Evolutionary conservation across 2,329 filamentous ascomycete genomes (phyloP).

Genomic region (Alternaria consortialis): DNA sequence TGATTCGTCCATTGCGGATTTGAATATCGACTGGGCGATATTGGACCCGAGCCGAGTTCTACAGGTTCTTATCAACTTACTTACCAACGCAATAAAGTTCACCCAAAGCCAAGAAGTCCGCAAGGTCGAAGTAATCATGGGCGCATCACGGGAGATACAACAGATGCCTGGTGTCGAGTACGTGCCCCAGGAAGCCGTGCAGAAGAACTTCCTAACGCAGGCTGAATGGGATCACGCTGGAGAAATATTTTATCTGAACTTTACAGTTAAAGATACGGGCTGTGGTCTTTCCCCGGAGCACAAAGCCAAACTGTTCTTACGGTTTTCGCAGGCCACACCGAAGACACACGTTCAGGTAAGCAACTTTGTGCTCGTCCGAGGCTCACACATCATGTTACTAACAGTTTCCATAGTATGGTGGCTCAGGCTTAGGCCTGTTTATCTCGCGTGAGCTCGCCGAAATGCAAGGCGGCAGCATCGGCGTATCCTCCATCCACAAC

Average conservation of each 20-base stretch:
- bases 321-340: constrained; percentile 38
- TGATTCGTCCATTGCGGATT: constrained; percentile 18
- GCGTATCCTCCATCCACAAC: constrained; percentile 28
- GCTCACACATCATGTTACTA: background rate
- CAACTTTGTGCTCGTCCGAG: background rate
- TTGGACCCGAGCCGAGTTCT: constrained; percentile 27
- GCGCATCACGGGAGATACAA: constrained; percentile 13
- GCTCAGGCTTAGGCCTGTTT: constrained; percentile 33
- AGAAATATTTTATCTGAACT: constrained; percentile 20
- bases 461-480: constrained; percentile 39
- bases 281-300: constrained; percentile 19
- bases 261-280: constrained; percentile 15
- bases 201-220: background rate
- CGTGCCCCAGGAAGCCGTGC: constrained; percentile 10
- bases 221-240: constrained; percentile 13
- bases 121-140: constrained; percentile 12
- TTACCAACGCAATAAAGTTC: constrained; percentile 48
- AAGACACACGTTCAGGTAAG: constrained; percentile 31
- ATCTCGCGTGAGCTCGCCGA: constrained; percentile 39
- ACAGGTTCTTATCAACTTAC: constrained; percentile 42
- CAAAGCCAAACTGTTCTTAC: constrained; percentile 28
- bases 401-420: constrained; percentile 28
- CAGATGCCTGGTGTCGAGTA: constrained; percentile 10
- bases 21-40: constrained; percentile 23
- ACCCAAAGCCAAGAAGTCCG: constrained; percentile 22